These are phyloP conservation scores for Curvularia sp. DNA, from an alignment of 2,329 filamentous ascomycete genomes.

Conservation along the genomic window DNA sequence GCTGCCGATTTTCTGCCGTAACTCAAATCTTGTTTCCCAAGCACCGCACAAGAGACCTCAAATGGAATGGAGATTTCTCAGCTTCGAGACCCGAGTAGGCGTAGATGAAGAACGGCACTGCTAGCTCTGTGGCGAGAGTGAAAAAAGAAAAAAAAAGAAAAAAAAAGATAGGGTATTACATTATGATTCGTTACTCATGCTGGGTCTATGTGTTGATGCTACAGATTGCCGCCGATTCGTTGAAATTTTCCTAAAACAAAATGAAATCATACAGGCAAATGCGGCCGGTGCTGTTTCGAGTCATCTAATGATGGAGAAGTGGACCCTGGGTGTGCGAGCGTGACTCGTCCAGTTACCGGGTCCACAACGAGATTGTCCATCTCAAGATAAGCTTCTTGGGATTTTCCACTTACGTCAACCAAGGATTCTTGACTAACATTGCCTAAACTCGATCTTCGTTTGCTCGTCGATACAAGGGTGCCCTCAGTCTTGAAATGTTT, in stretches of 20 bases:
- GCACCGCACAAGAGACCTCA: background rate
- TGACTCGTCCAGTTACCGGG: background rate
- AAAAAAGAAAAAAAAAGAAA: background rate
- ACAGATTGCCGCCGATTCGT: background rate
- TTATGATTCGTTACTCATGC: background rate
- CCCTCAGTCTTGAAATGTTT: background rate
- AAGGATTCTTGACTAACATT: background rate
- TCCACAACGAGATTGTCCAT: slow-evolving; percentile 2
- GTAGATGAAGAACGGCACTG: background rate
- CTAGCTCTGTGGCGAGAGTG: background rate
- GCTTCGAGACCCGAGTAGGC: background rate
- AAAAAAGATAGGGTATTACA: background rate
- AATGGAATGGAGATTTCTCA: background rate
- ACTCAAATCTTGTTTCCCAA: background rate
- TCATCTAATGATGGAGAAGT: background rate
- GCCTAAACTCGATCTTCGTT: background rate
- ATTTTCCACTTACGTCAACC: background rate
- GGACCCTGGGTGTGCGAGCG: background rate
- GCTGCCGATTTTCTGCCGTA: background rate
- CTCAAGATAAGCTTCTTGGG: background rate
- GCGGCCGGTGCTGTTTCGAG: background rate
- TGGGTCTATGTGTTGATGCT: background rate
- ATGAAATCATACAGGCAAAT: background rate
- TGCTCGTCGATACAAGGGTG: background rate
- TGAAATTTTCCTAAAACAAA: background rate